Base-by-base conservation (phyloP, 176 grass and related monocot genomes). In the Ampelocalamus luodianensis region DNA sequence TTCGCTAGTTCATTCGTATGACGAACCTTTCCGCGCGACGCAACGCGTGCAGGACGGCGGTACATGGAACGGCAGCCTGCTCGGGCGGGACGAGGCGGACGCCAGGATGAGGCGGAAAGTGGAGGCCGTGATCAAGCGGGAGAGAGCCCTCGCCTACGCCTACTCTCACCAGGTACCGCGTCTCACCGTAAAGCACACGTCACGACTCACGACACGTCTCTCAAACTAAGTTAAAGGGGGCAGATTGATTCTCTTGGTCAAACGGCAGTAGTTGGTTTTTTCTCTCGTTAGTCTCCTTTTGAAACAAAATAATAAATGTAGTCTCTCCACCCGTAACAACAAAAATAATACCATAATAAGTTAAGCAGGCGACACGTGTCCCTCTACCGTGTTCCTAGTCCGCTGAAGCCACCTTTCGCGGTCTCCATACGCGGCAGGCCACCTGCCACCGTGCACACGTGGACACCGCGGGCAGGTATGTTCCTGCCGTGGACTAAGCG, bases 101-200 rank as follows among this genome's bases (percentile, higher is more conserved):
- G 75, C 81, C 0, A 71, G 96, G 70, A 91, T 73, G 76, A 90
- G 81, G 79, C 92, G 78, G 10, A 99, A 94, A 79, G 93, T 92
- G 74, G 93, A 96, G 73, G 96, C 96, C 23, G 90, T 92, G 6
- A 90, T 92, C 45, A 99, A 99, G 80, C 93, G 96, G 58, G 96
- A 99, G 84, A 83, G 91, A 40, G 96, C 93, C 17, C 77, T 92
- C 58, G 93, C 96, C 2, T 99, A 99, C 88, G 93, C 96, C 32
- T 96, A 96, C 85, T 96, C 96, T 13, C 93, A 96, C 65, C 96
- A 99, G 90, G 96, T 99, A 15, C 12, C 24, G 7, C 24, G 7
- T 82, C 51, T 7, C 38, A 9, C 37, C 55, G 18, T 76, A 38
- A 3, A 20, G 9, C 48, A 0, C 17, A 45, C 48, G 45, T 4